Conservation (phyloP, 2,329 filamentous ascomycete species). For the Chaetomium strumarium region DNA sequence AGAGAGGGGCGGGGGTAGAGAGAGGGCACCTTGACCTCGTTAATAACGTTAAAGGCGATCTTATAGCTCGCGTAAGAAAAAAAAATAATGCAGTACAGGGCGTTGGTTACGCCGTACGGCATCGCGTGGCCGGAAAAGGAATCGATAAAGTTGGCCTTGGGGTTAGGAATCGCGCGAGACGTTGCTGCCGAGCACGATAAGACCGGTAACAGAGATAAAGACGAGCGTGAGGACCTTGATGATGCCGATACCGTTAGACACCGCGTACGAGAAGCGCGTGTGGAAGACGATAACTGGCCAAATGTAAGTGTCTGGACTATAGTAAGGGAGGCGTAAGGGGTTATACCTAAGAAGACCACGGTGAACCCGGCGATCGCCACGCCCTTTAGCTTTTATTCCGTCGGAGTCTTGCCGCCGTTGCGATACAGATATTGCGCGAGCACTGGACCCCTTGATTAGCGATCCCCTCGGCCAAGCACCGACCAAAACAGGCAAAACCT, state of each 20-base stretch:
- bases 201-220: slow-evolving; percentile 51
- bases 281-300: slow-evolving; percentile 37
- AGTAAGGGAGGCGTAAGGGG: slow-evolving; percentile 10
- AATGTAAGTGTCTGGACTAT: not conserved
- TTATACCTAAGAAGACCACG: slow-evolving; percentile 48
- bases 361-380: slow-evolving; percentile 60
- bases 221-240: slow-evolving; percentile 55
- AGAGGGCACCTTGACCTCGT: slow-evolving; percentile 42
- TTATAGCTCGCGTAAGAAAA: slow-evolving; percentile 53
- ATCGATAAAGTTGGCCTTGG: slow-evolving; percentile 48
- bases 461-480: too few relatives aligned
- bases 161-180: slow-evolving; percentile 42
- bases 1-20: slow-evolving; percentile 27
- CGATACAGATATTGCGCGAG: slow-evolving; percentile 58
- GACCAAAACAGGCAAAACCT: too few relatives aligned
- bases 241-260: slow-evolving; percentile 49
- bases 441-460: too few relatives aligned
- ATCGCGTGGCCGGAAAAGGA: slow-evolving; percentile 46
- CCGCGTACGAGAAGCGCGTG: slow-evolving; percentile 47
- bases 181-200: slow-evolving; percentile 54
- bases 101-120: slow-evolving; percentile 46
- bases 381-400: slow-evolving; percentile 59
- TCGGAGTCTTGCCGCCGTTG: slow-evolving; percentile 44
- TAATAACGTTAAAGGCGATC: slow-evolving; percentile 56
- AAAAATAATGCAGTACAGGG: slow-evolving; percentile 52